A percentile compares a stretch with the other conserved stretches of the same genome.
Conservation (phyloP, 352 stramenopile species). For the Aphanomyces astaci region DNA sequence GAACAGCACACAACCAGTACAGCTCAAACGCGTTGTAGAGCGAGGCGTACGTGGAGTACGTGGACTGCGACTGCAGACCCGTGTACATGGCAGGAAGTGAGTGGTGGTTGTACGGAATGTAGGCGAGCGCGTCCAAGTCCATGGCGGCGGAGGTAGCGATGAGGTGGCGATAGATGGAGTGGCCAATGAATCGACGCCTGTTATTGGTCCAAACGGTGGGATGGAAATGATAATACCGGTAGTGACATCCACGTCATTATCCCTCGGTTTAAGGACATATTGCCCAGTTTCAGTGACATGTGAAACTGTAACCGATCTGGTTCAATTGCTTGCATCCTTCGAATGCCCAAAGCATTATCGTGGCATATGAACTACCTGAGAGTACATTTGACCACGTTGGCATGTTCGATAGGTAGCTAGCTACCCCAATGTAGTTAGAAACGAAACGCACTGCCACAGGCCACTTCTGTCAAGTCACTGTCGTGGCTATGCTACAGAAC, state of each 20-base stretch:
- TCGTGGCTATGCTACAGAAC: too few species aligned
- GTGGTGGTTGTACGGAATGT: conserved; percentile 17
- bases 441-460: too few species aligned
- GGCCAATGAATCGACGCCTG: not conserved
- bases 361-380: too few species aligned
- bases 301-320: too few species aligned
- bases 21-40: conserved; percentile 24
- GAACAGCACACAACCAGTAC: conserved; percentile 18
- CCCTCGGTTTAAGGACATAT: not conserved
- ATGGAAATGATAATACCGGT: not conserved
- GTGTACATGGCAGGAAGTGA: conserved; percentile 1
- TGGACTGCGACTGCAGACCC: conserved; percentile 12
- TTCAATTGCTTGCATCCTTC: too few species aligned
- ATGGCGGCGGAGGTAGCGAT: not conserved
- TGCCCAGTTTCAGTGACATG: not conserved
- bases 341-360: too few species aligned
- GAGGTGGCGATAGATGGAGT: not conserved
- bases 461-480: too few species aligned
- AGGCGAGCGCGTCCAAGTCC: conserved; percentile 16
- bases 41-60: not conserved
- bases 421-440: too few species aligned
- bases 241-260: not conserved
- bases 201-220: not conserved
- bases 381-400: too few species aligned
- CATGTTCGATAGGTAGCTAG: too few species aligned